Conservation (phyloP, 768 basidiomycete genomes). For the Holtermannia corniformis region DNA sequence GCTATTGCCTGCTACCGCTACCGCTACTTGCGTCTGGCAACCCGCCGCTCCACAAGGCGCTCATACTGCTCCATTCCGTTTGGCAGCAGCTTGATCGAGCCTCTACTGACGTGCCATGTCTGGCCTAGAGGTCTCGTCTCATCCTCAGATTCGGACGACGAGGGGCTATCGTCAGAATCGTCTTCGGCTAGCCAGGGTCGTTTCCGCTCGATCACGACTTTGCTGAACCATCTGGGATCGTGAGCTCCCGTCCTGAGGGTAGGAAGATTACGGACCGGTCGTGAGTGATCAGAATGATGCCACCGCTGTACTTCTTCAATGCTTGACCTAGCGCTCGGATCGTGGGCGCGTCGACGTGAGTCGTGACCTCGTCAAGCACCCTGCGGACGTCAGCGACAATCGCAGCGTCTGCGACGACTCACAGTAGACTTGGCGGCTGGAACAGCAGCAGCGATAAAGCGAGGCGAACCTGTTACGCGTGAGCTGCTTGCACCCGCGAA, state of each 20-base stretch:
- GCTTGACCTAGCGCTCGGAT: conserved; percentile 52
- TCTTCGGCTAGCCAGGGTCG: conserved; percentile 22
- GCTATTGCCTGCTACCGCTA: neutral
- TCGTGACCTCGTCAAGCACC: conserved; percentile 52
- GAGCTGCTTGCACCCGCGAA: neutral
- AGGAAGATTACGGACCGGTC: conserved; percentile 44
- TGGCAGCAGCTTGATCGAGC: conserved; percentile 26
- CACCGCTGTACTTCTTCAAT: conserved; percentile 50
- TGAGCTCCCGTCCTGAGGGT: neutral
- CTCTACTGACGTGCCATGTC: conserved; percentile 26
- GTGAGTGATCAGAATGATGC: conserved; percentile 57
- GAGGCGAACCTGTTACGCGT: conserved; percentile 48
- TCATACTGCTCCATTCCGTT: conserved; percentile 40
- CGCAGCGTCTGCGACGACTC: neutral
- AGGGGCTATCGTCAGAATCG: neutral
- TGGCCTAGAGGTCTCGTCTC: conserved; percentile 18
- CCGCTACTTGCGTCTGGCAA: neutral
- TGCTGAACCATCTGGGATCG: conserved; percentile 27
- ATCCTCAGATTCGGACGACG: conserved; percentile 1
- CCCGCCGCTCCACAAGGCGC: conserved; percentile 14
- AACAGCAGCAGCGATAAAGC: conserved; percentile 53
- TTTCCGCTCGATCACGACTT: conserved; percentile 29
- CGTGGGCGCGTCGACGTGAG: conserved; percentile 59
- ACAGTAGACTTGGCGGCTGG: conserved; percentile 49
- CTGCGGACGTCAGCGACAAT: conserved; percentile 1